phyloP scores from a whole-genome alignment of 2,329 filamentous ascomycete species.

The Diplodia seriata region DNA sequence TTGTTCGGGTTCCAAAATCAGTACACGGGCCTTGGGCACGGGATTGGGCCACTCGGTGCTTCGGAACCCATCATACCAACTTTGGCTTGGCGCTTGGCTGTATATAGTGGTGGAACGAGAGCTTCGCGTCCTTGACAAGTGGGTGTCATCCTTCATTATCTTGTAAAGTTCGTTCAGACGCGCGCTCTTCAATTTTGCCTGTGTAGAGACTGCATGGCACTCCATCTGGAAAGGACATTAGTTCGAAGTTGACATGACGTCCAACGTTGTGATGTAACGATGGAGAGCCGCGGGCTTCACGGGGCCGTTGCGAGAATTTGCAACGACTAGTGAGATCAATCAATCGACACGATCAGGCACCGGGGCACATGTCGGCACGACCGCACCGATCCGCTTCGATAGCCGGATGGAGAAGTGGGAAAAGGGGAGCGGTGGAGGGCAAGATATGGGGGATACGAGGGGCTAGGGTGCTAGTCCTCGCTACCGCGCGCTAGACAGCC shows the following conservation, averaged over 20 bases:
- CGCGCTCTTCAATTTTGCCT: background rate
- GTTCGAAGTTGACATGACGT: no score
- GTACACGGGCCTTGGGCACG: slow-evolving; percentile 14
- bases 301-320: background rate
- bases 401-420: background rate
- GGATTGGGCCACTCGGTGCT: background rate
- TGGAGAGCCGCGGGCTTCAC: slow-evolving; percentile 14
- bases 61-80: background rate
- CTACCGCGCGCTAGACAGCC: slow-evolving; percentile 4
- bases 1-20: slow-evolving; percentile 24
- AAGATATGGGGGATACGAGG: background rate
- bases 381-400: background rate
- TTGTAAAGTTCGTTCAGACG: no score
- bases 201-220: no score
- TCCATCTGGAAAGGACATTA: background rate
- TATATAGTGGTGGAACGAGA: background rate
- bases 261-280: background rate
- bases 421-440: slow-evolving; percentile 4
- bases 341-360: slow-evolving; percentile 2
- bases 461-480: background rate
- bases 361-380: background rate
- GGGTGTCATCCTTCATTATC: background rate
- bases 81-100: slow-evolving; percentile 9
- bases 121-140: background rate
- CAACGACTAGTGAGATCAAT: slow-evolving; percentile 6